Conservation (phyloP, 2,329 filamentous ascomycete species). For the Fusarium sarcochroum region DNA sequence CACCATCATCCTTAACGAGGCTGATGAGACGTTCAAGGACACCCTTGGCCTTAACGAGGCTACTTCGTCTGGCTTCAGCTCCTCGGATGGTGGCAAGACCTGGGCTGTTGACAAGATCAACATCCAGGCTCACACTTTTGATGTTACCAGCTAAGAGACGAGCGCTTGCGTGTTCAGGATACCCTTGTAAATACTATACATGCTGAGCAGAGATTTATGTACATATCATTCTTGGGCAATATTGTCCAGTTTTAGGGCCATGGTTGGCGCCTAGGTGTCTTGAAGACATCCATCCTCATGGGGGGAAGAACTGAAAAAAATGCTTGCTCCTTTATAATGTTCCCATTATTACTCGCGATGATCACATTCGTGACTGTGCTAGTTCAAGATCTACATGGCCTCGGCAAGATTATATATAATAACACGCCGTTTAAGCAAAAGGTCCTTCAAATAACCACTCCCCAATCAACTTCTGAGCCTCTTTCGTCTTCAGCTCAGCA, state of each 20-base stretch:
- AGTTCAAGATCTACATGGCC: too few species aligned
- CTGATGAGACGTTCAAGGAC: constrained; percentile 15
- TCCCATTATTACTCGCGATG: too few species aligned
- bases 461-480: constrained; percentile 25
- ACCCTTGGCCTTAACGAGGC: constrained; percentile 30
- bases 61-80: constrained; percentile 25
- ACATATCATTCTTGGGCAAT: too few species aligned
- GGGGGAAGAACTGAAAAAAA: too few species aligned
- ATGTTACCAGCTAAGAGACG: constrained; percentile 6
- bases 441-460: constrained; percentile 27
- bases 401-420: too few species aligned
- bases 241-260: too few species aligned
- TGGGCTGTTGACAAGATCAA: constrained; percentile 30
- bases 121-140: constrained; percentile 32
- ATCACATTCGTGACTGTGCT: not conserved
- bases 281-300: too few species aligned
- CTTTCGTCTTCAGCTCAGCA: constrained; percentile 18
- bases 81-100: constrained; percentile 35
- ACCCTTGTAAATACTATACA: too few species aligned
- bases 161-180: too few species aligned
- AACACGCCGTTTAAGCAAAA: constrained; percentile 48
- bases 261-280: too few species aligned
- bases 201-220: too few species aligned
- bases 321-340: too few species aligned
- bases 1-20: constrained; percentile 23